These are phyloP conservation scores for Cercospora sojina DNA, from an alignment of 2,329 filamentous ascomycete genomes.

Conservation along the genomic window DNA sequence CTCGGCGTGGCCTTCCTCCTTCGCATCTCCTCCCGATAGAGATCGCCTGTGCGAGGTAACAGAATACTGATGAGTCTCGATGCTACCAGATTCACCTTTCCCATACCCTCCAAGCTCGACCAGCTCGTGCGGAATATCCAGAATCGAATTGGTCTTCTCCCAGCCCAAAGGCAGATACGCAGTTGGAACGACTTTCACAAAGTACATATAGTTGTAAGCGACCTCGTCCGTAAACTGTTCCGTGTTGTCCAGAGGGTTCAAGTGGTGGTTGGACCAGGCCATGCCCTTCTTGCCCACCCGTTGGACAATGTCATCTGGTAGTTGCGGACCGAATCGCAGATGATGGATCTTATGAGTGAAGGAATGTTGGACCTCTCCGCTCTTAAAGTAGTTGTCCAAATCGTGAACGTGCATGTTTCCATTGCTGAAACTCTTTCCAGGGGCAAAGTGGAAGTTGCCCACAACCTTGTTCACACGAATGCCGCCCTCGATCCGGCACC, in stretches of 20 bases:
- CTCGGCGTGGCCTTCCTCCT: constrained; percentile 86
- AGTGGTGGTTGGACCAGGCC: constrained; percentile 83
- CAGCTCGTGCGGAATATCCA: constrained; percentile 46
- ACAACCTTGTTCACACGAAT: constrained; percentile 97
- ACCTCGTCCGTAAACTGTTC: constrained; percentile 75
- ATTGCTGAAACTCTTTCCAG: constrained; percentile 91
- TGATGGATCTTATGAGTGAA: constrained; percentile 88
- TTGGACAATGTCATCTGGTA: constrained; percentile 71
- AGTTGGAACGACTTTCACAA: constrained; percentile 96
- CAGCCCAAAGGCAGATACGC: constrained; percentile 91
- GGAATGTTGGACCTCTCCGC: constrained; percentile 66
- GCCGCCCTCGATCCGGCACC: constrained; percentile 88
- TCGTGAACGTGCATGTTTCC: constrained; percentile 98
- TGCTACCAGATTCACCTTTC: constrained; percentile 65
- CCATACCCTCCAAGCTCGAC: constrained; percentile 69
- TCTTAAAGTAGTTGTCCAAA: constrained; percentile 88
- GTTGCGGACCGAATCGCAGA: constrained; percentile 87
- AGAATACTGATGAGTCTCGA: constrained; percentile 98
- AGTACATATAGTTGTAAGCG: constrained; percentile 98
- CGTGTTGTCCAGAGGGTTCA: constrained; percentile 84
- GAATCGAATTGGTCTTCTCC: constrained; percentile 58
- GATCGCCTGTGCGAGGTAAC: constrained; percentile 96
- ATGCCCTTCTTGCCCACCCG: constrained; percentile 58
- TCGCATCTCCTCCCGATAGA: constrained; percentile 77
- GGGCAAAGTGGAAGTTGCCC: constrained; percentile 97